These are phyloP conservation scores for Yamadazyma olivae DNA, from an alignment of 805 yeast genomes.

Conservation along the genomic window DNA sequence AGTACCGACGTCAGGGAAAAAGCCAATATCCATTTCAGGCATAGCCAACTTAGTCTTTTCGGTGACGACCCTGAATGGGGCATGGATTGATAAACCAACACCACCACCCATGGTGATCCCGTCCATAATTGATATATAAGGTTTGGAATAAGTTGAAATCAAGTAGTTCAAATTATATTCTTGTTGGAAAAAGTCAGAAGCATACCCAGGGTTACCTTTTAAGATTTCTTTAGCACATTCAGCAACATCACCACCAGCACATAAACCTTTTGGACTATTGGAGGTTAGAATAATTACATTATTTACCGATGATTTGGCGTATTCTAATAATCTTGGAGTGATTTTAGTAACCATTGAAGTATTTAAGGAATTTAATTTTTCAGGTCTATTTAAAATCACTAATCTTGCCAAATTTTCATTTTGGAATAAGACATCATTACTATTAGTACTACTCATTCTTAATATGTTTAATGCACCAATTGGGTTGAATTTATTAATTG, in stretches of 20 bases:
- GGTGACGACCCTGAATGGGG: conserved; percentile 91
- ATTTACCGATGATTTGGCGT: conserved; percentile 63
- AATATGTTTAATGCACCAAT: too few species aligned
- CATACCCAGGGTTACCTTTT: conserved; percentile 41
- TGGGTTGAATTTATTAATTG: too few species aligned
- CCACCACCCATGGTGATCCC: conserved; percentile 99
- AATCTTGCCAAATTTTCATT: conserved; percentile 66
- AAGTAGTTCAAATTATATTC: conserved; percentile 83
- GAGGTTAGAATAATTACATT: conserved; percentile 69
- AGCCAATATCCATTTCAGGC: conserved; percentile 98
- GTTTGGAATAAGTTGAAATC: conserved; percentile 81
- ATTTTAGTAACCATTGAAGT: conserved; percentile 71
- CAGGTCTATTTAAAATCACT: conserved; percentile 73
- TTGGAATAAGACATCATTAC: conserved; percentile 57
- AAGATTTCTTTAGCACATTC: conserved; percentile 64
- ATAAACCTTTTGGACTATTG: conserved; percentile 65
- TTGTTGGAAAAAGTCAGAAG: conserved; percentile 65
- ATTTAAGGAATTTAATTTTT: conserved; percentile 82
- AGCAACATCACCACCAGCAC: conserved; percentile 97
- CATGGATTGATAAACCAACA: conserved; percentile 86
- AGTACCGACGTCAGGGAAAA: conserved; percentile 94
- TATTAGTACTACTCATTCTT: background rate
- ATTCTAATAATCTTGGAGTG: conserved; percentile 71
- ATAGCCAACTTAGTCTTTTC: conserved; percentile 89
- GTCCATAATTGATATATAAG: conserved; percentile 79